Percentiles rank a stretch among this genome's conserved stretches.
Conservation (phyloP, 2,329 filamentous ascomycete genomes). For the Colletotrichum destructivum region DNA sequence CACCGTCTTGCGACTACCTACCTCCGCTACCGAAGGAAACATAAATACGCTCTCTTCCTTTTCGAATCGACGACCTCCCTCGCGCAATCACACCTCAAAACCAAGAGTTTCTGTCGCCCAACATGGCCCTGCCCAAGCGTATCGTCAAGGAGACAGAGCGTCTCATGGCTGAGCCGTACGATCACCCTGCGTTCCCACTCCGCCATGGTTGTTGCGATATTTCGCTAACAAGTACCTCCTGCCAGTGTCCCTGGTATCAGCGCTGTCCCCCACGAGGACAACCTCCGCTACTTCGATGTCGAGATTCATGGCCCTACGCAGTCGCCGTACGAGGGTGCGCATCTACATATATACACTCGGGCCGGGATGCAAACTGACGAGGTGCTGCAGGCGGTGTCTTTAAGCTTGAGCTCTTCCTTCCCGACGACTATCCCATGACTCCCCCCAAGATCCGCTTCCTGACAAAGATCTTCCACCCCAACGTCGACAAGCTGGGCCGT, state of each 20-base stretch:
- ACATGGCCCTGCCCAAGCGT: conserved; percentile 89
- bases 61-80: neutral
- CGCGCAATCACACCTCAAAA: neutral
- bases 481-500: conserved; percentile 96
- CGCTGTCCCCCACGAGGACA: conserved; percentile 95
- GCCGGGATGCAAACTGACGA: conserved; percentile 5
- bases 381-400: conserved; percentile 79
- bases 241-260: conserved; percentile 93
- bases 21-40: neutral
- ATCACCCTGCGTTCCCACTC: neutral
- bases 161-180: conserved; percentile 95
- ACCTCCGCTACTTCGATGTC: conserved; percentile 98
- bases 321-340: conserved; percentile 92
- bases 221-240: conserved; percentile 14
- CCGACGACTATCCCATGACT: conserved; percentile 99
- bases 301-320: conserved; percentile 93
- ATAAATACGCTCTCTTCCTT: neutral
- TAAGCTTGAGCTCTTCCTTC: conserved; percentile 96
- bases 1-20: neutral
- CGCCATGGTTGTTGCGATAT: conserved; percentile 8
- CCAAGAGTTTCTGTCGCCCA: conserved; percentile 16
- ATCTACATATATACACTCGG: neutral
- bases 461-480: conserved; percentile 99
- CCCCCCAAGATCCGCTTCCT: conserved; percentile 98
- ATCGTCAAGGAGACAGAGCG: conserved; percentile 99